A percentile compares a stretch with the other conserved stretches of the same genome.
phyloP scores from a whole-genome alignment of 345 rosid genomes.

The Murraya koenigii region DNA sequence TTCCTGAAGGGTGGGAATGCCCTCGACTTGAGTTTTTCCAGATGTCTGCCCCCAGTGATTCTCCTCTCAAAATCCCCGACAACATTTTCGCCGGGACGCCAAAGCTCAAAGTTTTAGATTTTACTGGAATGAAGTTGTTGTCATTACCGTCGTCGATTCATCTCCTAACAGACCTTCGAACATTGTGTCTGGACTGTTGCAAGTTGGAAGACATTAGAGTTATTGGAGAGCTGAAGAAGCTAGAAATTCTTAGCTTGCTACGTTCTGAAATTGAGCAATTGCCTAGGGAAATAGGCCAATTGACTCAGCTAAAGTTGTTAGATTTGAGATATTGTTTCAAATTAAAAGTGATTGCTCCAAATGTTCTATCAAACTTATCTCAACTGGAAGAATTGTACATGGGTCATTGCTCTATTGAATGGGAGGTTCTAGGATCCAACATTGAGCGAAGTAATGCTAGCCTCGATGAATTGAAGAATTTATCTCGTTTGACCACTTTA shows the following conservation, averaged over 20 bases:
- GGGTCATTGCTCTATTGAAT: slow-evolving; percentile 1
- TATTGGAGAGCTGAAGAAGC: slow-evolving; percentile 12
- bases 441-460: no score
- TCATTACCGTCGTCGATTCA: slow-evolving; percentile 14
- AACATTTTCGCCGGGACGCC: no score
- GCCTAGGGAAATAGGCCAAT: slow-evolving; percentile 21
- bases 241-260: slow-evolving; percentile 16
- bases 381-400: slow-evolving; percentile 26
- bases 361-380: slow-evolving; percentile 7
- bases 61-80: no score
- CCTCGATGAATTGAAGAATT: slow-evolving; percentile 15
- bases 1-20: no score
- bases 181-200: slow-evolving; percentile 10
- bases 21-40: no score
- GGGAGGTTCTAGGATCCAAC: slow-evolving; percentile 8
- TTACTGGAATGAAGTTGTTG: neutral
- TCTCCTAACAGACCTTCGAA: neutral
- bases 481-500: slow-evolving; percentile 10
- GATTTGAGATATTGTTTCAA: slow-evolving; percentile 4
- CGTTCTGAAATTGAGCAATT: neutral
- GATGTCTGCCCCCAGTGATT: no score
- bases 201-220: neutral
- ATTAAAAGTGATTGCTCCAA: slow-evolving; percentile 1
- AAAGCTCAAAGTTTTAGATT: no score
- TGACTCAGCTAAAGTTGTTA: slow-evolving; percentile 11